These are phyloP conservation scores for Acidomyces sp. DNA, from an alignment of 495 filamentous ascomycete genomes.

Conservation along the genomic window DNA sequence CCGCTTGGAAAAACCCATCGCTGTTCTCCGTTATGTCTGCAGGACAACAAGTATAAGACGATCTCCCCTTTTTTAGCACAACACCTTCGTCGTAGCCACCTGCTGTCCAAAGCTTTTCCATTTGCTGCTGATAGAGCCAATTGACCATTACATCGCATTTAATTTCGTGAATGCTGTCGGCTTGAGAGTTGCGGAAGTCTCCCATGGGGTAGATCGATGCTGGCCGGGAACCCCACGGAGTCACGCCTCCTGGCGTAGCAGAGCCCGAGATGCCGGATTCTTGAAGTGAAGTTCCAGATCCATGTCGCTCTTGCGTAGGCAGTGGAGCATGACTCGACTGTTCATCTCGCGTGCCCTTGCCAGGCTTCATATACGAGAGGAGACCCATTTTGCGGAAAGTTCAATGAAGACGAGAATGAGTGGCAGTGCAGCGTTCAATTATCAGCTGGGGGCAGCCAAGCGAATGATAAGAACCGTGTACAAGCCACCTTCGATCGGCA, in stretches of 20 bases:
- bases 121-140: conserved; percentile 47
- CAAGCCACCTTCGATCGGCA: no score
- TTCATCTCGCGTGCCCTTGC: conserved; percentile 3
- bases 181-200: conserved; percentile 32
- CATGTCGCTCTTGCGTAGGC: conserved; percentile 5
- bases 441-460: no score
- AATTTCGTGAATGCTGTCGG: conserved; percentile 37
- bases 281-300: conserved; percentile 1
- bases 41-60: conserved; percentile 43
- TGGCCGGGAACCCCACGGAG: conserved; percentile 12
- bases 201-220: conserved; percentile 35
- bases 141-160: conserved; percentile 47
- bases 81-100: conserved; percentile 45
- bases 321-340: conserved; percentile 1
- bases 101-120: conserved; percentile 44
- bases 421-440: no score
- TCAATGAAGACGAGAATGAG: no score
- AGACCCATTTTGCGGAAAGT: no score
- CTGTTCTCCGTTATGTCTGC: conserved; percentile 36
- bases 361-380: conserved; percentile 9
- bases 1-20: conserved; percentile 37
- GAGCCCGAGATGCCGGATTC: conserved; percentile 4
- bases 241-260: conserved; percentile 3
- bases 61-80: conserved; percentile 43
- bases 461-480: no score